Base-by-base conservation (phyloP, 2,329 filamentous ascomycete genomes). In the Calonectria pauciramosa region DNA sequence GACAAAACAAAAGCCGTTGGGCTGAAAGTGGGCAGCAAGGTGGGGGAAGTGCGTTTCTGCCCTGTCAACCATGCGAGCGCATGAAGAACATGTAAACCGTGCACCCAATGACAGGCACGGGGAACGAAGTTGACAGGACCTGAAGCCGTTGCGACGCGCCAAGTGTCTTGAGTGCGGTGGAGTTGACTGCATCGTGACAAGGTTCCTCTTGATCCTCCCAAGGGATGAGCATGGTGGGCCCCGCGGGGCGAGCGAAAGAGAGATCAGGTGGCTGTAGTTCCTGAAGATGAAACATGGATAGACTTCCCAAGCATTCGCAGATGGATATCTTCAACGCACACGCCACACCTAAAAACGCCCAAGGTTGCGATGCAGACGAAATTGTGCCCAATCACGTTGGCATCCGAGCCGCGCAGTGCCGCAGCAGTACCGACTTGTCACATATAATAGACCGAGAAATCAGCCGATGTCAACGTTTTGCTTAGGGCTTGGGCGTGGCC, bases 371-470 rank as follows among this genome's bases (percentile, higher is more conserved):
- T 38, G n/a, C 56, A 3, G 56, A 41, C 34, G 34, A 41, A 41
- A 3, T 10, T 23, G 3, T 23, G 34, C 56, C 56, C 56, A 63
- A 63, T 63, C 14, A 28, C 1, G 1, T 0, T 8, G 9, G 10
- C n/a, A 41, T 41, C n/a, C 56, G 56, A 28, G 23, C 2, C 13
- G 34, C 3, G 56, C 56, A 18, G 56, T n/a, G 56, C 56, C 56
- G 34, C 56, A 41, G 36, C 36, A 8, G 2, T 28, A 4, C 34
- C n/a, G 56, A 41, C 14, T n/a, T 41, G 56, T 63, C 56, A 63
- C n/a, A 41, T 28, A 63, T 63, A 63, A 63, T 38, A 41, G 56
- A 63, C 56, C 34, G 56, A 63, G 23, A 63, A 63, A 63, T 63
- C 56, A 41, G 56, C 56, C 34, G 34, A 41, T 6, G n/a, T 36